phyloP scores from a whole-genome alignment of 306 rosid species.

The Albizia julibrissin region DNA sequence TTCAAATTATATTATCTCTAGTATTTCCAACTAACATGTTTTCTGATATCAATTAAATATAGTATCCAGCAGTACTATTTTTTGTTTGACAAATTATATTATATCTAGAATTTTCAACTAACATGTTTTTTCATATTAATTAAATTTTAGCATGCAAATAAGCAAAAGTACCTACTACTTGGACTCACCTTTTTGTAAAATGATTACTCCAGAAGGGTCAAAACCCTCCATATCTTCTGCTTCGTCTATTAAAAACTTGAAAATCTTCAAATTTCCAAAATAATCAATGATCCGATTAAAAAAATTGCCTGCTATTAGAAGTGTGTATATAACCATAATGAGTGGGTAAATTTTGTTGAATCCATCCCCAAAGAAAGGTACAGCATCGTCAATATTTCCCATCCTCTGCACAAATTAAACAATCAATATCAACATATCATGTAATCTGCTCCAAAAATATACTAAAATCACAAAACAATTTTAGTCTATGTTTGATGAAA shows the following conservation, averaged over 20 bases:
- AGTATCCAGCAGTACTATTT: no score
- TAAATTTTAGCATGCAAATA: no score
- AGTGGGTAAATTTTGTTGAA: constrained; percentile 92
- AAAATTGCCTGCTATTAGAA: constrained; percentile 71
- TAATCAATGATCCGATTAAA: constrained; percentile 67
- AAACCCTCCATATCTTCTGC: constrained; percentile 85
- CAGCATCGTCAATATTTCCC: constrained; percentile 92
- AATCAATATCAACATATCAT: background rate
- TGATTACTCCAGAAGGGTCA: constrained; percentile 87
- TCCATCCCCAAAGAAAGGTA: constrained; percentile 85
- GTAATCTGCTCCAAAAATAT: background rate
- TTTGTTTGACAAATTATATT: no score
- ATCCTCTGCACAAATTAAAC: constrained; percentile 54
- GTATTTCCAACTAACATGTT: no score
- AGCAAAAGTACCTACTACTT: background rate
- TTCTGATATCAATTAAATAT: no score
- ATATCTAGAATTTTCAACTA: background rate
- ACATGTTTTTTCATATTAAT: no score
- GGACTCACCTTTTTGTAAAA: constrained; percentile 73
- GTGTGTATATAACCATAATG: constrained; percentile 91
- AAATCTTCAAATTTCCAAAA: constrained; percentile 80
- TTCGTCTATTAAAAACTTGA: constrained; percentile 57
- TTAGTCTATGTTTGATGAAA: no score
- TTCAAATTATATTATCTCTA: no score
- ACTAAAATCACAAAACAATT: no score